Evolutionary conservation across 352 stramenopile species (phyloP).

Genomic region (Pseudoperonospora humuli): DNA sequence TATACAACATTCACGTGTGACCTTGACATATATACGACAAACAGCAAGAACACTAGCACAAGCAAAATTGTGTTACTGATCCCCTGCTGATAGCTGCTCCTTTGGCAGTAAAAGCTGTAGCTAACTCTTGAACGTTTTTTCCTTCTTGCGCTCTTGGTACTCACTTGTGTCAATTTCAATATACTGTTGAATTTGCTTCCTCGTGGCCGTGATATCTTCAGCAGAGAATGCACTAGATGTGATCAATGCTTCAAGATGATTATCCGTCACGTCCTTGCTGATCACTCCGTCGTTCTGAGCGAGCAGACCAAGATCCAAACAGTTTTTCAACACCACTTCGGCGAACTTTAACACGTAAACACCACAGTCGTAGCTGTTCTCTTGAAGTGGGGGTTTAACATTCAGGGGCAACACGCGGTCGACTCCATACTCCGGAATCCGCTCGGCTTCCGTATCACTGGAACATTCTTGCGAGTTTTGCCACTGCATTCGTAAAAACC

Average conservation of each 20-base stretch:
- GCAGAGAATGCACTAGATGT: constrained; percentile 30
- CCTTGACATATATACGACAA: neutral
- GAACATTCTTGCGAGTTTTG: constrained; percentile 18
- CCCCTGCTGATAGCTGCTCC: neutral
- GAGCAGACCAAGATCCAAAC: constrained; percentile 15
- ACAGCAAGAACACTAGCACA: neutral
- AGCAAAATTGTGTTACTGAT: neutral
- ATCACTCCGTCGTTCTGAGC: constrained; percentile 25
- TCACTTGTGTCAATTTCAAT: constrained; percentile 25
- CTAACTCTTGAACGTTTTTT: constrained; percentile 9
- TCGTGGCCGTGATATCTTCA: constrained; percentile 28
- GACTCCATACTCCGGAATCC: constrained; percentile 24
- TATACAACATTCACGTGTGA: neutral
- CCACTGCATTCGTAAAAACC: constrained; percentile 50
- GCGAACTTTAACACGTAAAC: constrained; percentile 62
- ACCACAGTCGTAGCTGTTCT: constrained; percentile 61
- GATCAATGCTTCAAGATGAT: constrained; percentile 35
- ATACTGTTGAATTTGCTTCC: constrained; percentile 27
- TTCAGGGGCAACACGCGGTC: constrained; percentile 27
- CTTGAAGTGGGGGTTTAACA: constrained; percentile 42
- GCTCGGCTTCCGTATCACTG: constrained; percentile 2
- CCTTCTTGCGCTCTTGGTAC: constrained; percentile 21
- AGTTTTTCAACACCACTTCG: constrained; percentile 47
- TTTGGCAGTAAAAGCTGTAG: neutral
- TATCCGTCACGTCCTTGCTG: constrained; percentile 30